Percentiles rank a stretch among this genome's conserved stretches.
Evolutionary conservation across 805 yeast species (phyloP).

Genomic region (Wickerhamiella azyma): DNA sequence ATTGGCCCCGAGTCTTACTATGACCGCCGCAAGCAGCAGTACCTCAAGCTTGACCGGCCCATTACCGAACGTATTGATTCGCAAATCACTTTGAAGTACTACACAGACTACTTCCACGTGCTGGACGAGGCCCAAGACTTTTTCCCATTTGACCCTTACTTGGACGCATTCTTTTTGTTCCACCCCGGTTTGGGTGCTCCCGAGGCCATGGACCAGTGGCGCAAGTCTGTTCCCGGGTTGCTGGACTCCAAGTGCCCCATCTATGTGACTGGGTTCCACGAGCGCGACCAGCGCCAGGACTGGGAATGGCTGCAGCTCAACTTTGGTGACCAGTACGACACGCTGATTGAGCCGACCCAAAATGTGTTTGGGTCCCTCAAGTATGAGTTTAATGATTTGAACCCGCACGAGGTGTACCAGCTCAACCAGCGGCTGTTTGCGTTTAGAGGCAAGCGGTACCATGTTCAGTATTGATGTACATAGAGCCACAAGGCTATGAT

Average conservation of each 20-base stretch:
- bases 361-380: constrained; percentile 77
- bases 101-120: constrained; percentile 84
- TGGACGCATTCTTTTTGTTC: constrained; percentile 84
- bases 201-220: constrained; percentile 70
- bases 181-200: constrained; percentile 89
- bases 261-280: constrained; percentile 80
- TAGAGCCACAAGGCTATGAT: neutral
- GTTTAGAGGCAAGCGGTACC: constrained; percentile 92
- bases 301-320: constrained; percentile 52
- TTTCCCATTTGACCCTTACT: constrained; percentile 95
- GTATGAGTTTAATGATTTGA: constrained; percentile 84
- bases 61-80: constrained; percentile 60
- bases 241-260: constrained; percentile 89
- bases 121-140: constrained; percentile 85
- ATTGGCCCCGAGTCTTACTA: constrained; percentile 86
- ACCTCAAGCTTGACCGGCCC: constrained; percentile 36
- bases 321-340: constrained; percentile 59
- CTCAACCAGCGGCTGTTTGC: constrained; percentile 84
- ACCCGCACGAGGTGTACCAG: constrained; percentile 89
- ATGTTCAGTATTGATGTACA: constrained; percentile 29
- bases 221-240: constrained; percentile 68
- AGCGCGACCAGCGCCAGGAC: constrained; percentile 56
- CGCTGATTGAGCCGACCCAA: constrained; percentile 54
- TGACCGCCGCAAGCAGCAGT: constrained; percentile 55
- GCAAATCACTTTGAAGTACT: constrained; percentile 59